Percentiles rank a stretch among this genome's conserved stretches.
Conservation (phyloP, 164 flowering plant genomes). For the Nymphaea thermarum region DNA sequence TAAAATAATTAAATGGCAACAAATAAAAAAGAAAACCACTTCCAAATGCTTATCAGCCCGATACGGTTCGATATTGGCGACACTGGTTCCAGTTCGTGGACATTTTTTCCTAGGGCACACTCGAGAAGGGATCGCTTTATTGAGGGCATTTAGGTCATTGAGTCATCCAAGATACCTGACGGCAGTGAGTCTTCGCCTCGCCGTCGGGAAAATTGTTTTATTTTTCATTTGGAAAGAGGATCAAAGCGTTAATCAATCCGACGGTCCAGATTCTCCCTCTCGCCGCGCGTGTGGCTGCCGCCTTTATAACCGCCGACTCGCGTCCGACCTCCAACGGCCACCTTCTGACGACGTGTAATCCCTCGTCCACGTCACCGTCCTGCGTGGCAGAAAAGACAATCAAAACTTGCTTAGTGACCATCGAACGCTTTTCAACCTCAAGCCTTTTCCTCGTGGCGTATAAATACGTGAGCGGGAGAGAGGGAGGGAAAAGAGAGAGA, state of each 20-base stretch:
- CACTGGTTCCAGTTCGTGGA: too few relatives aligned
- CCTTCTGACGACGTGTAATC: background rate
- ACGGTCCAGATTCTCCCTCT: background rate
- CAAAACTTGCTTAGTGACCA: background rate
- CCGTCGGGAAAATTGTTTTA: too few relatives aligned
- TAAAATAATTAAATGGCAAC: too few relatives aligned
- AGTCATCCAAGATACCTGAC: too few relatives aligned
- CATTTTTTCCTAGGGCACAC: too few relatives aligned
- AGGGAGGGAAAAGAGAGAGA: background rate
- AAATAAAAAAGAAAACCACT: too few relatives aligned
- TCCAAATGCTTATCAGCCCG: too few relatives aligned
- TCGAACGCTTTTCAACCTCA: background rate
- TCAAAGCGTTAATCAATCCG: background rate
- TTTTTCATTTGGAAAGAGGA: too few relatives aligned
- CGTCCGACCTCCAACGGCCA: background rate
- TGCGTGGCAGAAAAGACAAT: background rate
- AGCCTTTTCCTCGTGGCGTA: background rate
- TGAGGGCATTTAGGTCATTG: too few relatives aligned
- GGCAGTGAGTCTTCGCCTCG: too few relatives aligned
- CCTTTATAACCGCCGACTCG: background rate
- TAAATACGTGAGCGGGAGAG: background rate
- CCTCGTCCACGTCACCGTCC: background rate
- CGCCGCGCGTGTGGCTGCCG: background rate
- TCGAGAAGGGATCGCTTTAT: too few relatives aligned
- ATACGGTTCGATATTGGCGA: too few relatives aligned